phyloP scores from a whole-genome alignment of 2,329 filamentous ascomycete genomes.

The Aspergillus cejpii region DNA sequence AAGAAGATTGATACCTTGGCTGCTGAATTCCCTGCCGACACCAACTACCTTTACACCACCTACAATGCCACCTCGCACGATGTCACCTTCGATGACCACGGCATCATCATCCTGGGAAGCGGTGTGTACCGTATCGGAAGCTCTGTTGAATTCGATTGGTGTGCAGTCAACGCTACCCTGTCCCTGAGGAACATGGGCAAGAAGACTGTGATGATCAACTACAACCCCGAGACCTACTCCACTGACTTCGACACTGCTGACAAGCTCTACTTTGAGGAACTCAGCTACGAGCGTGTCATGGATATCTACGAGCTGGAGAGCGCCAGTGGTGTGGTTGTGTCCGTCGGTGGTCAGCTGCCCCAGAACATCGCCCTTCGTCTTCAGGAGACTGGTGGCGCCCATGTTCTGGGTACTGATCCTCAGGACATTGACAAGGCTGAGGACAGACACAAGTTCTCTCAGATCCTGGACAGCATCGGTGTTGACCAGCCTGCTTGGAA shows the following conservation, averaged over 20 bases:
- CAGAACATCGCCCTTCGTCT: constrained; percentile 95
- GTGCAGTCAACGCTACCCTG: constrained; percentile 81
- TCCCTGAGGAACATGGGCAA: constrained; percentile 79
- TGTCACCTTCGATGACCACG: constrained; percentile 87
- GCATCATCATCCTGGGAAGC: constrained; percentile 79
- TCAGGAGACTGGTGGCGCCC: constrained; percentile 83
- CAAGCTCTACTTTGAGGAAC: constrained; percentile 91
- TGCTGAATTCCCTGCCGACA: constrained; percentile 90
- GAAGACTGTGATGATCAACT: constrained; percentile 98
- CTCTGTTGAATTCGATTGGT: constrained; percentile 99
- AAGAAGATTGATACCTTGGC: constrained; percentile 98
- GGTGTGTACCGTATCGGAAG: constrained; percentile 97
- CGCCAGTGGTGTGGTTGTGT: constrained; percentile 82
- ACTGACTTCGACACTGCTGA: constrained; percentile 90
- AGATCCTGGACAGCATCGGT: constrained; percentile 92
- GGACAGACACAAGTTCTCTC: constrained; percentile 96
- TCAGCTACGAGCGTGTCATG: constrained; percentile 96
- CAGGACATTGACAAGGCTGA: constrained; percentile 96
- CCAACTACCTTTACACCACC: constrained; percentile 95
- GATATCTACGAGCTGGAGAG: constrained; percentile 94
- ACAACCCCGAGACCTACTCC: constrained; percentile 70
- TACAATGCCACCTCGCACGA: constrained; percentile 96
- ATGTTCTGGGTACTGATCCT: constrained; percentile 86
- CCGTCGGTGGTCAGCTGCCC: constrained; percentile 89
- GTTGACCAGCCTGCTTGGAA: constrained; percentile 98